phyloP scores from a whole-genome alignment of 352 stramenopile species.

The Pythium diclinum region DNA sequence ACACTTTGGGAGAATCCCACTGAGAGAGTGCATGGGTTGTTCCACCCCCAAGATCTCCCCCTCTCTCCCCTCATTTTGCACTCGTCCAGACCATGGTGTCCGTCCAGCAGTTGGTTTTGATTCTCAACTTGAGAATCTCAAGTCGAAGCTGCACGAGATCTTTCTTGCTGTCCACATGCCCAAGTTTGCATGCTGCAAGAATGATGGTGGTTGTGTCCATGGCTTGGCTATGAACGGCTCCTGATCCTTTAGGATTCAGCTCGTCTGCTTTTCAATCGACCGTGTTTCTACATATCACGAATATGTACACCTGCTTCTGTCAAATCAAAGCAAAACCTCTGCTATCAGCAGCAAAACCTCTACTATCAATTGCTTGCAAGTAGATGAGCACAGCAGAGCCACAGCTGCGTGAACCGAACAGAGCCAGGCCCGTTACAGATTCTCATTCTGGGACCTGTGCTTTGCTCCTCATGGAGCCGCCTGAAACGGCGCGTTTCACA shows the following conservation, averaged over 20 bases:
- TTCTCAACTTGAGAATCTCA: not conserved
- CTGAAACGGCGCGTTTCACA: not conserved
- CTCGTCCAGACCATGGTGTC: not conserved
- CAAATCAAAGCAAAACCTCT: not conserved
- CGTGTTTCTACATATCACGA: not conserved
- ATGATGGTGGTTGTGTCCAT: conserved; percentile 1
- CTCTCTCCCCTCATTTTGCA: not conserved
- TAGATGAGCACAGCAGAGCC: not conserved
- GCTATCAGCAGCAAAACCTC: not conserved
- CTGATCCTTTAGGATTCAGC: not conserved
- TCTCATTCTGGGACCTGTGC: not conserved
- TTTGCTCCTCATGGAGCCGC: not conserved
- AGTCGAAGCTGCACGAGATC: not conserved
- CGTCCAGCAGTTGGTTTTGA: not conserved
- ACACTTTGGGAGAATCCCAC: not conserved
- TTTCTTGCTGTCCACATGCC: conserved; percentile 1
- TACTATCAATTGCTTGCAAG: not conserved
- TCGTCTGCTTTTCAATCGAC: not conserved
- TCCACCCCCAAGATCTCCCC: not conserved
- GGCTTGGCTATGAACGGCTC: not conserved
- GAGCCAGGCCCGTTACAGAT: not conserved
- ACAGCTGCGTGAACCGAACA: not conserved
- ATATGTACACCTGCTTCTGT: not conserved
- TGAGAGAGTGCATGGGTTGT: conserved; percentile 1
- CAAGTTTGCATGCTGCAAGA: not conserved